Percentiles rank a stretch among this genome's conserved stretches.
phyloP scores from a whole-genome alignment of 2,329 filamentous ascomycete species.

The Xylaria hypoxylon region DNA sequence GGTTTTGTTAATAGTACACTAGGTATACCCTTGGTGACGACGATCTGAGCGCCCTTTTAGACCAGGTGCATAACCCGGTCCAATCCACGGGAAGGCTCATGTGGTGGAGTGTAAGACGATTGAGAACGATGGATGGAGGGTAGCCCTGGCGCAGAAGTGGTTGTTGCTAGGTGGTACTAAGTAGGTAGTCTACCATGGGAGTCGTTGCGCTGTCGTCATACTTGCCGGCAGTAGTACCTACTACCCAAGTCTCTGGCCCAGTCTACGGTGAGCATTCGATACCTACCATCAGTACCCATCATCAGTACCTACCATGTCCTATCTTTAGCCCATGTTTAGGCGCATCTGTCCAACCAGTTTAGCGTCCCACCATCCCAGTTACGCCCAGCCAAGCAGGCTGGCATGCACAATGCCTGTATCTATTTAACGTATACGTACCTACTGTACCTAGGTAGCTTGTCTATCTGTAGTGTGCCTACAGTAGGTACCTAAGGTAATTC shows the following conservation, averaged over 20 bases:
- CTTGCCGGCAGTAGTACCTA: slow-evolving; percentile 28
- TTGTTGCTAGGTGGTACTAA: not conserved
- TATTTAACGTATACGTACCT: not conserved
- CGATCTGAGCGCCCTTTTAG: slow-evolving; percentile 40
- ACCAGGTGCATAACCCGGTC: slow-evolving; percentile 26
- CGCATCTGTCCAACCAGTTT: slow-evolving; percentile 22
- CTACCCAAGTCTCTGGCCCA: slow-evolving; percentile 15
- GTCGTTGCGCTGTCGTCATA: slow-evolving; percentile 26
- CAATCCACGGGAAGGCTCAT: slow-evolving; percentile 37
- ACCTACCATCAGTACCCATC: too few species aligned
- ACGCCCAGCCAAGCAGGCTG: slow-evolving; percentile 38
- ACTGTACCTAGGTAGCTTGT: too few species aligned
- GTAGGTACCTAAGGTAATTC: too few species aligned
- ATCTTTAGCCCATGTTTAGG: slow-evolving; percentile 7
- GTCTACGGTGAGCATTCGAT: slow-evolving; percentile 25
- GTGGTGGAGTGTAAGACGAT: slow-evolving; percentile 11
- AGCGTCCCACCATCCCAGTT: slow-evolving; percentile 18
- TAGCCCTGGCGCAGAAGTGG: not conserved
- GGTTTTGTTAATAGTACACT: not conserved
- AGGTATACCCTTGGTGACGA: slow-evolving; percentile 16
- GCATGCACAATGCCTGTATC: not conserved
- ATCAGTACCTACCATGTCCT: not conserved
- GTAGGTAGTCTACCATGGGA: too few species aligned
- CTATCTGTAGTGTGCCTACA: too few species aligned
- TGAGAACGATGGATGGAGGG: slow-evolving; percentile 3